phyloP scores from a whole-genome alignment of 192 early-diverging fungal species.

The Coemansia sp. region DNA sequence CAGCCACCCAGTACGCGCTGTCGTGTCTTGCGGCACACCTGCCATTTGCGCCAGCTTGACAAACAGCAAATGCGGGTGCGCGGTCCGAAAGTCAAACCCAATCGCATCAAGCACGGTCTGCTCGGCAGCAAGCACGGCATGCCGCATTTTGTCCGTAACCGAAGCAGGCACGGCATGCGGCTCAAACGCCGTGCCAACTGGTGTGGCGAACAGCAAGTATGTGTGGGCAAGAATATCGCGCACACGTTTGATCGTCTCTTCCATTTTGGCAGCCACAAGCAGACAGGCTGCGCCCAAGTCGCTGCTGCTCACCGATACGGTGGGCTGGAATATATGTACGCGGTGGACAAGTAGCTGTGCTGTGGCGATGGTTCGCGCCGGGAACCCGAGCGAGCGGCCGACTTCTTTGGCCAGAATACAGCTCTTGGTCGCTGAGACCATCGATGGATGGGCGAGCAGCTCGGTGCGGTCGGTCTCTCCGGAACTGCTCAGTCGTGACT shows the following conservation, averaged over 20 bases:
- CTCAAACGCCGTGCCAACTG: constrained; percentile 13
- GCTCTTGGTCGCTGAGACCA: constrained; percentile 35
- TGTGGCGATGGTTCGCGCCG: constrained; percentile 43
- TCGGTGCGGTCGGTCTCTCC: neutral
- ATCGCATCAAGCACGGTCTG: constrained; percentile 73
- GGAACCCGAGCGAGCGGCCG: constrained; percentile 33
- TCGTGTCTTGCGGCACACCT: constrained; percentile 27
- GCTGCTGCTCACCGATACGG: constrained; percentile 12
- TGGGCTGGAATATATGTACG: constrained; percentile 36
- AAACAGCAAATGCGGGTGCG: constrained; percentile 68
- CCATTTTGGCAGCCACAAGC: constrained; percentile 82
- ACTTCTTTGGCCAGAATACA: constrained; percentile 48
- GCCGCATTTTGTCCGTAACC: constrained; percentile 67
- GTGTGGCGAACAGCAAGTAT: constrained; percentile 26
- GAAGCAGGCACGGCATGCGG: constrained; percentile 40
- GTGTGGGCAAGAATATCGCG: constrained; percentile 75
- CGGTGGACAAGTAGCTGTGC: constrained; percentile 49
- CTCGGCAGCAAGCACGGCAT: constrained; percentile 65
- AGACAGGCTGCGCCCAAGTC: constrained; percentile 66
- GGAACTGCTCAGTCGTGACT: constrained; percentile 18
- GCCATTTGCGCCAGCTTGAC: constrained; percentile 72
- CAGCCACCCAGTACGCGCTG: constrained; percentile 38
- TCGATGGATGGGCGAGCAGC: constrained; percentile 24
- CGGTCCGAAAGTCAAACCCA: constrained; percentile 79
- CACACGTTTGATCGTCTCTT: constrained; percentile 82